phyloP scores from a whole-genome alignment of 192 early-diverging fungal genomes.

The Linnemannia hyalina region DNA sequence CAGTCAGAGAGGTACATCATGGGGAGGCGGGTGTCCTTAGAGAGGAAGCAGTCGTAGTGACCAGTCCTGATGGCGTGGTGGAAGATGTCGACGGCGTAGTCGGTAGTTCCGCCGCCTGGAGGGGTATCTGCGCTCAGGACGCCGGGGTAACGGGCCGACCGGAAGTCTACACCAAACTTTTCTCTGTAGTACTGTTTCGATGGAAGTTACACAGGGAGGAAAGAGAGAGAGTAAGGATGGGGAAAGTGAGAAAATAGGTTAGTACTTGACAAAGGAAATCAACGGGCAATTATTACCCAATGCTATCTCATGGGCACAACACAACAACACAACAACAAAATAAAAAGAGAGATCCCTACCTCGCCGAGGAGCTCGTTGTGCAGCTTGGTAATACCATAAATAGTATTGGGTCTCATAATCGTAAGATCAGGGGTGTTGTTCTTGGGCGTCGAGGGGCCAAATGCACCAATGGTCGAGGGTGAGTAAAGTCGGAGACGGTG shows the following conservation, averaged over 20 bases:
- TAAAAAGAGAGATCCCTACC: conserved; percentile 11
- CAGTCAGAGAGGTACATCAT: conserved; percentile 80
- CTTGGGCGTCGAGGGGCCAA: conserved; percentile 75
- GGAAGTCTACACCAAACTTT: conserved; percentile 75
- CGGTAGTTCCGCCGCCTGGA: conserved; percentile 77
- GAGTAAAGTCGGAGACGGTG: conserved; percentile 71
- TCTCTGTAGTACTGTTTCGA: conserved; percentile 66
- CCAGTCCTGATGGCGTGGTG: conserved; percentile 69
- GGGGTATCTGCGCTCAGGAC: conserved; percentile 76
- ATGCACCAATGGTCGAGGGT: conserved; percentile 78
- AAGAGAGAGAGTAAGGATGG: neutral
- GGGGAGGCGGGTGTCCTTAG: conserved; percentile 66
- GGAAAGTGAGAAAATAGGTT: neutral
- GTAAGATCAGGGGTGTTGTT: conserved; percentile 72
- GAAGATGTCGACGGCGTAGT: conserved; percentile 80
- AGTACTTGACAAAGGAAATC: neutral
- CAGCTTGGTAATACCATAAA: conserved; percentile 78
- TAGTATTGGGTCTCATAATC: conserved; percentile 77
- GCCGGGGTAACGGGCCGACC: conserved; percentile 74
- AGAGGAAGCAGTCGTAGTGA: conserved; percentile 73
- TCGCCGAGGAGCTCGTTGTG: conserved; percentile 77
- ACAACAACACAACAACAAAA: neutral
- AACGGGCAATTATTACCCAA: neutral
- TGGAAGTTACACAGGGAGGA: no score
- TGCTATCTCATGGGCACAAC: neutral